A percentile compares a stretch with the other conserved stretches of the same genome.
phyloP scores from a whole-genome alignment of 495 filamentous ascomycete genomes.

The Penicillium simplicissimum region DNA sequence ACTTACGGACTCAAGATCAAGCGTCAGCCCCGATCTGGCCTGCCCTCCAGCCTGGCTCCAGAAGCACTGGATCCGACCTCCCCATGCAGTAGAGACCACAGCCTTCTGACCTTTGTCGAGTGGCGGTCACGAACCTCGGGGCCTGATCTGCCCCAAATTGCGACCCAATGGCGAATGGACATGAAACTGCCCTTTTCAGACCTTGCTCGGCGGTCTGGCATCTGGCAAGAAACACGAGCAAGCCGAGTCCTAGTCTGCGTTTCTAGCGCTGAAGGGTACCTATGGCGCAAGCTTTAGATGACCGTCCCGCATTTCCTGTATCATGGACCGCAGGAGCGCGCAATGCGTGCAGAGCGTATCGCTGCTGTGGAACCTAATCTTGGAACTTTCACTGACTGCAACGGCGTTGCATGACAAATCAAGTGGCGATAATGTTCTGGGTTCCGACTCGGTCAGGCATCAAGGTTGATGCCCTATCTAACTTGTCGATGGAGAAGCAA shows the following conservation, averaged over 20 bases:
- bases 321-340: conserved; percentile 14
- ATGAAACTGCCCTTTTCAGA: background rate
- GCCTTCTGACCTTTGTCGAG: background rate
- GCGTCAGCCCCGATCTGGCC: background rate
- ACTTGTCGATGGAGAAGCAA: background rate
- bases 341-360: conserved; percentile 16
- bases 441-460: background rate
- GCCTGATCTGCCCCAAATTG: background rate
- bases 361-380: conserved; percentile 11
- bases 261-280: conserved; percentile 17
- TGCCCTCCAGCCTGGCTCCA: background rate
- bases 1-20: too few species aligned
- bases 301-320: conserved; percentile 24
- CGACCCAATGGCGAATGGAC: background rate
- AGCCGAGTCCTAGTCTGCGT: conserved; percentile 9
- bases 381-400: background rate
- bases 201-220: background rate
- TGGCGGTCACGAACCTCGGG: background rate
- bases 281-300: background rate
- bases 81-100: background rate
- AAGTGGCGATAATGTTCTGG: too few species aligned
- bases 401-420: background rate
- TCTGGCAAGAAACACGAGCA: background rate
- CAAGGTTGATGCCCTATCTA: background rate
- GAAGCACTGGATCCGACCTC: background rate